Conservation (phyloP, 352 stramenopile species). For the Phytophthora hibernalis region DNA sequence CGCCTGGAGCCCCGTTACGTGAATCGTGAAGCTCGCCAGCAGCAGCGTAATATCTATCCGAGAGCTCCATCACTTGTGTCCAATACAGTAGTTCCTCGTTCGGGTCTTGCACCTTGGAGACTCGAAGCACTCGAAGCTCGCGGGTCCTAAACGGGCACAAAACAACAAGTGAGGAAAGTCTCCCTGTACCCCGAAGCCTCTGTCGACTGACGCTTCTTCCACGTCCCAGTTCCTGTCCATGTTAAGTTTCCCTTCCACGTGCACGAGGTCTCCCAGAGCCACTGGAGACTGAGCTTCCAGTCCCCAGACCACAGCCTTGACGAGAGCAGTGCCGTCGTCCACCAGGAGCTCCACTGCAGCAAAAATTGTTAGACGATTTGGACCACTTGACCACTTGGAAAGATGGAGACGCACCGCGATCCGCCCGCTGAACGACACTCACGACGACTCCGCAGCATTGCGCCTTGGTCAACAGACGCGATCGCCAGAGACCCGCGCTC, state of each 20-base stretch:
- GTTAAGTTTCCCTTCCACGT: conserved; percentile 80
- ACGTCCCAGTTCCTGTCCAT: conserved; percentile 53
- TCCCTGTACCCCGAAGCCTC: neutral
- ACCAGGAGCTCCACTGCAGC: conserved; percentile 64
- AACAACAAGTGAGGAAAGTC: neutral
- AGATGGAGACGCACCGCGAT: conserved; percentile 48
- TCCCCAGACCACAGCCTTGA: conserved; percentile 67
- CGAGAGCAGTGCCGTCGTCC: conserved; percentile 74
- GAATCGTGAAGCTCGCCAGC: neutral
- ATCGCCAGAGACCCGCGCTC: conserved; percentile 19
- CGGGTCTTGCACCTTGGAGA: conserved; percentile 58
- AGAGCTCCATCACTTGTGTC: conserved; percentile 60
- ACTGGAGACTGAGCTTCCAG: conserved; percentile 7
- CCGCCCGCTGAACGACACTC: conserved; percentile 57
- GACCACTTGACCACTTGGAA: neutral
- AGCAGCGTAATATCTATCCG: conserved; percentile 43
- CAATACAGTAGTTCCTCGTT: conserved; percentile 86
- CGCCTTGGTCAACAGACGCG: conserved; percentile 69
- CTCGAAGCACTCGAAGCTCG: conserved; percentile 66
- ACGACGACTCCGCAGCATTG: conserved; percentile 70
- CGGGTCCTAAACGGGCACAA: conserved; percentile 30
- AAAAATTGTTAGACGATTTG: neutral
- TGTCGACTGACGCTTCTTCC: conserved; percentile 30
- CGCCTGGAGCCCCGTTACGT: neutral
- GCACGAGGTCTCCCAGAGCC: conserved; percentile 72